Evolutionary conservation across 148 eudicot species (phyloP).

Genomic region (Linanthus parryae): DNA sequence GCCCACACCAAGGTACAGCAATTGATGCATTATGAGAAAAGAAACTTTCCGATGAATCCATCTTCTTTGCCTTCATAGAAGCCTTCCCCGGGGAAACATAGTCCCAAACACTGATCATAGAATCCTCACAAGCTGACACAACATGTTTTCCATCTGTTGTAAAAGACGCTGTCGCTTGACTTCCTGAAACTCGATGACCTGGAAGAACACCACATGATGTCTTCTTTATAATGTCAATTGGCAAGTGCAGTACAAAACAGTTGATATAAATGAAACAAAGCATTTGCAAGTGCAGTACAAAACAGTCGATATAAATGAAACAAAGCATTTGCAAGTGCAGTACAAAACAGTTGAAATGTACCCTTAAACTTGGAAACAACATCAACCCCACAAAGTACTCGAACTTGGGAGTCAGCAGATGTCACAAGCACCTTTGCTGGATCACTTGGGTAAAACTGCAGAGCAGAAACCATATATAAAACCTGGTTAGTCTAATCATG

Average conservation of each 20-base stretch:
- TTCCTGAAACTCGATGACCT: slow-evolving; percentile 40
- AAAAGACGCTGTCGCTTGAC: slow-evolving; percentile 54
- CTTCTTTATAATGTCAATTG: too few relatives aligned
- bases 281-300: too few relatives aligned
- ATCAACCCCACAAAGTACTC: slow-evolving; percentile 46
- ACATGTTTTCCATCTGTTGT: slow-evolving; percentile 78
- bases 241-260: too few relatives aligned
- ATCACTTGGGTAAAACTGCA: slow-evolving; percentile 66
- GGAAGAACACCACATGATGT: too few relatives aligned
- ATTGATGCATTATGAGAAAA: slow-evolving; percentile 35
- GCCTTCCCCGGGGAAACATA: too few relatives aligned
- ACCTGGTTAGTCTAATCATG: too few relatives aligned
- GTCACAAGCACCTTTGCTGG: slow-evolving; percentile 58
- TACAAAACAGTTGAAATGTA: too few relatives aligned
- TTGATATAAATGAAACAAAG: too few relatives aligned
- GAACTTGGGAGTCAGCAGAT: slow-evolving; percentile 71
- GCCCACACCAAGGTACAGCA: slow-evolving; percentile 73
- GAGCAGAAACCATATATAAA: too few relatives aligned
- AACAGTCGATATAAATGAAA: too few relatives aligned
- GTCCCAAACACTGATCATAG: slow-evolving; percentile 62
- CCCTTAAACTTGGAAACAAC: slow-evolving; percentile 61
- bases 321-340: too few relatives aligned
- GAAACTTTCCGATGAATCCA: slow-evolving; percentile 54
- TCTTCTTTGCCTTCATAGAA: slow-evolving; percentile 25
- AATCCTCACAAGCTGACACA: slow-evolving; percentile 52